Percentiles rank a stretch among this genome's conserved stretches.
phyloP scores from a whole-genome alignment of 805 yeast genomes.

The Scheffersomyces coipomensis region DNA sequence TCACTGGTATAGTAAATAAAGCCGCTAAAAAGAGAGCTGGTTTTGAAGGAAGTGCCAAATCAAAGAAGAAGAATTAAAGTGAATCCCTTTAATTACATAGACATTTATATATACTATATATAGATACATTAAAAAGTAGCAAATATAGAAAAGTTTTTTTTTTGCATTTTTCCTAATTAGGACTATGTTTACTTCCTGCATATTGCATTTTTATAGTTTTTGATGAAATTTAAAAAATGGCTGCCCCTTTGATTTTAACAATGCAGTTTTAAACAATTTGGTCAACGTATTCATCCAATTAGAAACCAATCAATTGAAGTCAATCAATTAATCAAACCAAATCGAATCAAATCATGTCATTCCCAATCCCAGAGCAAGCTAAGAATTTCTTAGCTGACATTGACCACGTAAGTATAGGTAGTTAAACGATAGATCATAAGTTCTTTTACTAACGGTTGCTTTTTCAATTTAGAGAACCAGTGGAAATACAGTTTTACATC shows the following conservation, averaged over 20 bases:
- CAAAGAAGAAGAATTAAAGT: constrained; percentile 33
- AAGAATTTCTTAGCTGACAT: constrained; percentile 46
- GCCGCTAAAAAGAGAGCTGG: constrained; percentile 69
- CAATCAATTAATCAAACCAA: neutral
- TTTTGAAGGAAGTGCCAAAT: constrained; percentile 72
- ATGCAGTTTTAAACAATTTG: too few relatives aligned
- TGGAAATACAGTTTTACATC: constrained; percentile 27
- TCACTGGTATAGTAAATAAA: constrained; percentile 53
- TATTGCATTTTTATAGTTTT: too few relatives aligned
- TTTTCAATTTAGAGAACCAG: constrained; percentile 23
- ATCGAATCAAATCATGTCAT: neutral
- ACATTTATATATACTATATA: too few relatives aligned
- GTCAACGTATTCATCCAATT: neutral
- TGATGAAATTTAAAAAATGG: too few relatives aligned
- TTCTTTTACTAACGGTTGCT: neutral
- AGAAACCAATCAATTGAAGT: neutral
- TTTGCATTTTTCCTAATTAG: too few relatives aligned
- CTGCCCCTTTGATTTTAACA: too few relatives aligned
- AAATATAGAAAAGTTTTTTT: too few relatives aligned
- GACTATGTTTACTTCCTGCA: too few relatives aligned
- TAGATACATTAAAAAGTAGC: too few relatives aligned
- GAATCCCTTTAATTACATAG: too few relatives aligned
- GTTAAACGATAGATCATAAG: too few relatives aligned
- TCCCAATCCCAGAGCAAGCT: constrained; percentile 41
- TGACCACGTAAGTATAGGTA: constrained; percentile 43